These are phyloP conservation scores for Penicillium glabrum DNA, from an alignment of 2,329 filamentous ascomycete genomes.

Conservation along the genomic window DNA sequence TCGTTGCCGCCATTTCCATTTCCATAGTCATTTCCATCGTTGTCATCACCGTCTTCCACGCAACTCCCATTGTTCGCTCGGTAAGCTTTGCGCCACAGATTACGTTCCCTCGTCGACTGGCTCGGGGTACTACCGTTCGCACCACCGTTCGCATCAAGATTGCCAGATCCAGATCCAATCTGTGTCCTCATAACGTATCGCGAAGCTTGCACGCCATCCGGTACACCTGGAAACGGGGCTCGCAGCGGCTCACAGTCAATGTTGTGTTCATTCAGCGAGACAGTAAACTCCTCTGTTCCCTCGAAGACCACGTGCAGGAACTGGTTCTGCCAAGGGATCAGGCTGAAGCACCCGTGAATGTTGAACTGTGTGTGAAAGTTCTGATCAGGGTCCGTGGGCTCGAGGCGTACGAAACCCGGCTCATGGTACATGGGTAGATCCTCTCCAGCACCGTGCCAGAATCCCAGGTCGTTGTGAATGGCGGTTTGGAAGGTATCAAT, in stretches of 20 bases:
- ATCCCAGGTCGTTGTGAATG: conserved; percentile 59
- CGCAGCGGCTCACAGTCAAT: conserved; percentile 55
- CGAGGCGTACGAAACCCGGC: conserved; percentile 55
- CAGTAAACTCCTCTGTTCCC: conserved; percentile 62
- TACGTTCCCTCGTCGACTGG: neutral
- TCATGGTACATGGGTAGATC: conserved; percentile 54
- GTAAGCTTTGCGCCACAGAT: neutral
- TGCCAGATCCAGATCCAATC: neutral
- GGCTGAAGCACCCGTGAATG: conserved; percentile 55
- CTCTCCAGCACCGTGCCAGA: conserved; percentile 68
- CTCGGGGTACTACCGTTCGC: neutral
- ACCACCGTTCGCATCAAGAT: neutral
- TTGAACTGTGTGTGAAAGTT: conserved; percentile 61
- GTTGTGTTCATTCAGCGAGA: conserved; percentile 68
- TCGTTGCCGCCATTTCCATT: neutral
- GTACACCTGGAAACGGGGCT: conserved; percentile 64
- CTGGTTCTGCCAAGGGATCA: conserved; percentile 54
- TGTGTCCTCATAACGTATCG: conserved; percentile 49
- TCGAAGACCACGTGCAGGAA: conserved; percentile 66
- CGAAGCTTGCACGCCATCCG: conserved; percentile 65
- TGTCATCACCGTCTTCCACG: neutral
- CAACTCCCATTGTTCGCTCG: neutral
- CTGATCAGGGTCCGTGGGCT: conserved; percentile 61
- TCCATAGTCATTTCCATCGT: neutral
- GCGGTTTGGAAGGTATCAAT: conserved; percentile 61